Percentiles rank a stretch among this genome's conserved stretches.
Evolutionary conservation across 768 basidiomycete species (phyloP).

Genomic region (Cystobasidiopsis lactophilus): DNA sequence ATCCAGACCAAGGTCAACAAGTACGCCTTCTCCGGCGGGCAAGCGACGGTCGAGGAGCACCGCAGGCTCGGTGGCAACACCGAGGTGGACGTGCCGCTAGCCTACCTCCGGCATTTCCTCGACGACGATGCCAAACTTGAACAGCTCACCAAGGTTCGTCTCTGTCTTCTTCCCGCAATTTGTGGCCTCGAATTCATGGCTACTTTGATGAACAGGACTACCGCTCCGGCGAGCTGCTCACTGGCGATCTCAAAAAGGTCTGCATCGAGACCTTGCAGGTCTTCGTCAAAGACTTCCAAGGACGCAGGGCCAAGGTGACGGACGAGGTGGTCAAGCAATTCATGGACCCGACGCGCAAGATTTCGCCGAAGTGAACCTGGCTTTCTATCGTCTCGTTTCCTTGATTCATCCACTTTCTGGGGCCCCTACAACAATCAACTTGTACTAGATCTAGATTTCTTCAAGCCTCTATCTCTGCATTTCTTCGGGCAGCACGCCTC

Average conservation of each 20-base stretch:
- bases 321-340: slow-evolving; percentile 51
- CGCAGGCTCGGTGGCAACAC: slow-evolving; percentile 65
- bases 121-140: slow-evolving; percentile 81
- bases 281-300: slow-evolving; percentile 72
- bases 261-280: slow-evolving; percentile 64
- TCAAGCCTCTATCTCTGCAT: too few species aligned
- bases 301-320: slow-evolving; percentile 57
- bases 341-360: slow-evolving; percentile 62
- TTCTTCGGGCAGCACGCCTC: too few species aligned
- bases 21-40: slow-evolving; percentile 88
- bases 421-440: too few species aligned
- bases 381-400: too few species aligned
- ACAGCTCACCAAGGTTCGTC: slow-evolving; percentile 46
- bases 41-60: slow-evolving; percentile 91
- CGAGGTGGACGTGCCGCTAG: slow-evolving; percentile 86
- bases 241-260: slow-evolving; percentile 70
- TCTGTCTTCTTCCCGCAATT: slow-evolving; percentile 32
- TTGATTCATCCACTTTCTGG: too few species aligned
- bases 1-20: slow-evolving; percentile 95
- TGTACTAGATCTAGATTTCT: too few species aligned
- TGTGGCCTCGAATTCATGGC: slow-evolving; percentile 23
- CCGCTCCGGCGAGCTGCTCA: slow-evolving; percentile 61
- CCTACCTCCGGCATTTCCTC: slow-evolving; percentile 84
- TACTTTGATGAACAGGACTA: too few species aligned
- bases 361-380: slow-evolving; percentile 27